Percentiles rank a stretch among this genome's conserved stretches.
Conservation (phyloP, 306 rosid species). For the Macrotyloma uniflorum region DNA sequence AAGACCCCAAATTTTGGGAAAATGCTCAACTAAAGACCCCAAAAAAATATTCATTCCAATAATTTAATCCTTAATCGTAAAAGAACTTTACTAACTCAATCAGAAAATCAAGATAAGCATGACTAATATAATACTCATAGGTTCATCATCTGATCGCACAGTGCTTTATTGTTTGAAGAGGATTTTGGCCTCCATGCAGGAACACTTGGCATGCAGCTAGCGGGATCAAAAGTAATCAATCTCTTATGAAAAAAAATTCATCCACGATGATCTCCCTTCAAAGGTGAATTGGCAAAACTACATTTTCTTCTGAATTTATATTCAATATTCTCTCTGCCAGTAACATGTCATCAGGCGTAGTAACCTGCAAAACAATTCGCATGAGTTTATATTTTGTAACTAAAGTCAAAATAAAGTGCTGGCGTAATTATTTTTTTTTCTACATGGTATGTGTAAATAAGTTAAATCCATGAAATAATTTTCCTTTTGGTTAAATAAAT, state of each 20-base stretch:
- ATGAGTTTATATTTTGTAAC: constrained; percentile 25
- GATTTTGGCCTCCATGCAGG: constrained; percentile 6
- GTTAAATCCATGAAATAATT: not conserved
- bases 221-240: constrained; percentile 4
- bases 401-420: too few relatives aligned
- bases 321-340: constrained; percentile 89
- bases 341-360: constrained; percentile 92
- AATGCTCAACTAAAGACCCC: not conserved
- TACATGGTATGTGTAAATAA: not conserved
- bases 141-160: constrained; percentile 8
- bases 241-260: not conserved
- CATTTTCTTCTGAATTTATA: constrained; percentile 41
- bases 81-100: not conserved
- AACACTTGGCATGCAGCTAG: constrained; percentile 27
- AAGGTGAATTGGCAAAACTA: constrained; percentile 32
- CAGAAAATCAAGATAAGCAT: not conserved
- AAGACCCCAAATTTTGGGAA: not conserved
- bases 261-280: constrained; percentile 12
- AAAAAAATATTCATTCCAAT: not conserved
- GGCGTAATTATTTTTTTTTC: not conserved
- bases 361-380: constrained; percentile 67
- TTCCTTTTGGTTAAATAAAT: not conserved
- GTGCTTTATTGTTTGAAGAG: constrained; percentile 1
- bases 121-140: not conserved
- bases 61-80: not conserved